phyloP scores from a whole-genome alignment of 2,329 filamentous ascomycete genomes.

The Colletotrichum filicis region DNA sequence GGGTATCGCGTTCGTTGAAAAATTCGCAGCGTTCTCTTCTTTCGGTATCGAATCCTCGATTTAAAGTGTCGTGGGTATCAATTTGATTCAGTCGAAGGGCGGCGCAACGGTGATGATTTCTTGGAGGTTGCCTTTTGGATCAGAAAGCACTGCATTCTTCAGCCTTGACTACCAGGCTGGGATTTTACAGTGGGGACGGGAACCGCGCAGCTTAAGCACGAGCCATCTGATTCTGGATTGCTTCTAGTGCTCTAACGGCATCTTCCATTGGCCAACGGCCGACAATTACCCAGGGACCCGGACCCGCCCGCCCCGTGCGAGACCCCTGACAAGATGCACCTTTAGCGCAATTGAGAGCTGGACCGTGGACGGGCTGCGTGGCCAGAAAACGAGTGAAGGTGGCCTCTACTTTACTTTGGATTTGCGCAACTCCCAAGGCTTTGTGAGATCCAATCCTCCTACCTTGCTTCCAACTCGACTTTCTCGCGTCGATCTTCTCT shows the following conservation, averaged over 20 bases:
- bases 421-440: not conserved
- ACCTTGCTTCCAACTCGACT: not conserved
- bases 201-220: conserved; percentile 28
- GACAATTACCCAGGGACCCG: conserved; percentile 21
- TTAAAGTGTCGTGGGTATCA: not conserved
- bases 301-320: conserved; percentile 16
- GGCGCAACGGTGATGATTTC: not conserved
- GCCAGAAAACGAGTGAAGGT: conserved; percentile 46
- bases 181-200: conserved; percentile 29
- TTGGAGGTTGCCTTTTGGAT: conserved; percentile 4
- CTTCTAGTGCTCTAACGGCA: conserved; percentile 3
- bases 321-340: conserved; percentile 31
- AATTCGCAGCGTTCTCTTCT: too few relatives aligned
- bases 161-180: conserved; percentile 33
- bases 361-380: conserved; percentile 26
- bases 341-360: conserved; percentile 24
- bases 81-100: not conserved
- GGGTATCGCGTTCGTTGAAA: not conserved
- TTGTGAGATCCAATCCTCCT: not conserved
- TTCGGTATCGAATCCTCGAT: not conserved
- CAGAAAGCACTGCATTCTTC: not conserved
- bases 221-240: conserved; percentile 10
- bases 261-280: conserved; percentile 30
- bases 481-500: conserved; percentile 17
- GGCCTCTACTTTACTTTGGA: conserved; percentile 43